These are phyloP conservation scores for Phanerochaete carnosa DNA, from an alignment of 768 basidiomycete genomes.

Conservation along the genomic window DNA sequence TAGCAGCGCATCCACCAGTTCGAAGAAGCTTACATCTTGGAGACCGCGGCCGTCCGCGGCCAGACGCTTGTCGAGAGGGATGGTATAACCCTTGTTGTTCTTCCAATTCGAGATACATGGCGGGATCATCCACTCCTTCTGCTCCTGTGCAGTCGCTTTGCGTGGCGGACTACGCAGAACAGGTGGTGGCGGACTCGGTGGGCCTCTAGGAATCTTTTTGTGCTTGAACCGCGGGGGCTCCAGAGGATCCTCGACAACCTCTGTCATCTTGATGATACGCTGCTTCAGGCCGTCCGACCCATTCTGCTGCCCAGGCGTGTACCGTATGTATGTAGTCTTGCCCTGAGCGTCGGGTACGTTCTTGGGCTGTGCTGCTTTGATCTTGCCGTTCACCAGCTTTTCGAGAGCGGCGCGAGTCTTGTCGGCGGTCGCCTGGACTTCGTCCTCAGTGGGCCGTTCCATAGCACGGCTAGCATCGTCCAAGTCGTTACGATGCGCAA, in stretches of 20 bases:
- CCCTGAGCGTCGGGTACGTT: constrained; percentile 84
- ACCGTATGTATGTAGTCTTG: constrained; percentile 88
- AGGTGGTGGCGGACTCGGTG: constrained; percentile 94
- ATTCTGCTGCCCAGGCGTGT: constrained; percentile 91
- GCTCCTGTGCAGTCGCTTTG: constrained; percentile 94
- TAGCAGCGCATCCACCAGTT: not conserved
- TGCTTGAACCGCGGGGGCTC: constrained; percentile 98
- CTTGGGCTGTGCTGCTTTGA: constrained; percentile 98
- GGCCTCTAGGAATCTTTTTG: constrained; percentile 97
- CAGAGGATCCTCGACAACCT: constrained; percentile 95
- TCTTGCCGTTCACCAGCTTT: constrained; percentile 91
- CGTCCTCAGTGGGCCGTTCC: constrained; percentile 93
- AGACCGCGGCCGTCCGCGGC: constrained; percentile 98
- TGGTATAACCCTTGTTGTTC: constrained; percentile 99
- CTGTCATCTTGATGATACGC: constrained; percentile 98
- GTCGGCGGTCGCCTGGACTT: constrained; percentile 88
- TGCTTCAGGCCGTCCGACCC: constrained; percentile 75
- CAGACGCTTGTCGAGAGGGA: constrained; percentile 95
- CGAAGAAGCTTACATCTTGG: constrained; percentile 73
- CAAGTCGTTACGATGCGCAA: constrained; percentile 85
- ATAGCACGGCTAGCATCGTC: constrained; percentile 67
- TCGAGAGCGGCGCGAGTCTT: constrained; percentile 89
- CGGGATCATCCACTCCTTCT: constrained; percentile 99
- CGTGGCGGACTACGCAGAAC: constrained; percentile 93
- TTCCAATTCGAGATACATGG: constrained; percentile 99